Evolutionary conservation across 1,284 basidiomycete genomes (phyloP).

Genomic region (Fomitopsis schrenkii): DNA sequence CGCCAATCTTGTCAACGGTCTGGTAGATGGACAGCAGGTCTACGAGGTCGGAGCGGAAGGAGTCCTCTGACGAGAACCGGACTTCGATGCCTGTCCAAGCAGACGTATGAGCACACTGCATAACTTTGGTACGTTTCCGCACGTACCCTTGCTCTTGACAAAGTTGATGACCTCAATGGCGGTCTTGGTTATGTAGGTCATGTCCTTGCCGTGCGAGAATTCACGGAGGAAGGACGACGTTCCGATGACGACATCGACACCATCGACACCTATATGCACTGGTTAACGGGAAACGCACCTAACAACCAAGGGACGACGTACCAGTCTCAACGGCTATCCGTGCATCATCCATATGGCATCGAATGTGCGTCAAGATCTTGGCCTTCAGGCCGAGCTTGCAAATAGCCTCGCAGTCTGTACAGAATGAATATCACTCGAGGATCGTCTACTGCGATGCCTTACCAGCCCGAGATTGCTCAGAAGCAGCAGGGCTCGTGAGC

Average conservation of each 20-base stretch:
- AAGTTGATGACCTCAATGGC: slow-evolving; percentile 99
- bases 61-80: slow-evolving; percentile 99
- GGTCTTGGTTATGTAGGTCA: slow-evolving; percentile 99
- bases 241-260: slow-evolving; percentile 99
- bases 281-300: neutral
- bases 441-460: slow-evolving; percentile 1
- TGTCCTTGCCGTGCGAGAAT: slow-evolving; percentile 99
- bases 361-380: slow-evolving; percentile 98
- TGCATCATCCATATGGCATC: slow-evolving; percentile 99
- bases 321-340: slow-evolving; percentile 98
- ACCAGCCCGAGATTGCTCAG: slow-evolving; percentile 84
- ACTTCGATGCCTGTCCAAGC: slow-evolving; percentile 76
- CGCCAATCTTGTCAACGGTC: slow-evolving; percentile 99
- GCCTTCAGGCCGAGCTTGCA: slow-evolving; percentile 98
- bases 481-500: slow-evolving; percentile 96
- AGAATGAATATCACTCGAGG: neutral
- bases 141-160: slow-evolving; percentile 91
- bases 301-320: slow-evolving; percentile 21
- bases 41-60: slow-evolving; percentile 99
- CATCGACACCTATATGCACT: slow-evolving; percentile 76
- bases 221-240: slow-evolving; percentile 99
- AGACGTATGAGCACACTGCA: neutral
- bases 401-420: slow-evolving; percentile 91
- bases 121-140: too few species aligned
- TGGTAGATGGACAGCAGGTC: slow-evolving; percentile 99